These are phyloP conservation scores for Helianthus annuus DNA, from an alignment of 129 eudicot genomes.

Conservation along the genomic window HanXRQr2.0-SUNRISE NC_035443.2:156890161-156890660, in stretches of 20 bases:
- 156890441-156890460: slow-evolving; percentile 63
- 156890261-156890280: not conserved
- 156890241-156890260: no score
- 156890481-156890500: slow-evolving; percentile 43
- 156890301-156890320: not conserved
- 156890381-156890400: slow-evolving; percentile 60
- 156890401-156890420: slow-evolving; percentile 81
- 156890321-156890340: slow-evolving; percentile 6
- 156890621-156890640: slow-evolving; percentile 16
- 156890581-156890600: no score
- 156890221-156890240: no score
- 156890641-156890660: not conserved
- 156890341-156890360: not conserved
- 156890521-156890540: slow-evolving; percentile 53
- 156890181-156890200: no score
- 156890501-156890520: slow-evolving; percentile 51
- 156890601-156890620: no score
- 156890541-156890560: slow-evolving; percentile 44
- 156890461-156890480: slow-evolving; percentile 42
- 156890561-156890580: slow-evolving; percentile 50
- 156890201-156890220: no score
- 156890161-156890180: no score
- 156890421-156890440: slow-evolving; percentile 78
- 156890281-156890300: not conserved
- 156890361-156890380: slow-evolving; percentile 45